These are phyloP conservation scores for Triticum turgidum DNA, from an alignment of 176 grass and related monocot species.

Conservation along the genomic window DNA sequence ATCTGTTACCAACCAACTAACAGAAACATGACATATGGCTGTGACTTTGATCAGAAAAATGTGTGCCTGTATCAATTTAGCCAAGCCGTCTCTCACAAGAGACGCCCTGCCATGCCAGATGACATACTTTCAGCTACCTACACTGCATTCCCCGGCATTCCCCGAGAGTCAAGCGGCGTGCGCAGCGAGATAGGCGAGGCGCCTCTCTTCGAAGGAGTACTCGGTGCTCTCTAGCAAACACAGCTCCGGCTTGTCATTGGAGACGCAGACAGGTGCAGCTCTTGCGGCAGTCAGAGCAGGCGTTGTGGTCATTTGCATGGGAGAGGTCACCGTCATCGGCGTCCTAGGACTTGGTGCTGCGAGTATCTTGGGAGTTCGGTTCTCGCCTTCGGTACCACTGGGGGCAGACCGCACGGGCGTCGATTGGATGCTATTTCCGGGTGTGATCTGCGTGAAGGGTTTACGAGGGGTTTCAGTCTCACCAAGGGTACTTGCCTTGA, in stretches of 20 bases:
- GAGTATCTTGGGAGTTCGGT: constrained; percentile 41
- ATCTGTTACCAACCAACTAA: background rate
- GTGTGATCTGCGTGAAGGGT: constrained; percentile 54
- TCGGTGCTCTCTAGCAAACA: constrained; percentile 27
- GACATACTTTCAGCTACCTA: constrained; percentile 22
- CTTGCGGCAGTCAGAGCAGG: constrained; percentile 3
- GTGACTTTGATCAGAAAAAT: background rate
- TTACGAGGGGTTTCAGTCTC: constrained; percentile 45
- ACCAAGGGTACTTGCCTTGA: constrained; percentile 38
- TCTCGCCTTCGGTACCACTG: constrained; percentile 38
- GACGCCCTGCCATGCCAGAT: background rate
- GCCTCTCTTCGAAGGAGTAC: constrained; percentile 67
- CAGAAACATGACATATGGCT: background rate
- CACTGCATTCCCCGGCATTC: background rate
- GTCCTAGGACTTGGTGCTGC: constrained; percentile 26
- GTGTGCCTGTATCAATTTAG: constrained; percentile 15
- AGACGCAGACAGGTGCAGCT: constrained; percentile 23
- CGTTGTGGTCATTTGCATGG: constrained; percentile 48
- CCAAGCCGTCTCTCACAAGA: background rate
- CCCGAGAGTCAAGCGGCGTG: constrained; percentile 25
- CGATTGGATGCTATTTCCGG: constrained; percentile 22
- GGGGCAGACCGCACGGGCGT: constrained; percentile 20
- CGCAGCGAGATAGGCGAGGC: constrained; percentile 43
- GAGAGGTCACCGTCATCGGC: constrained; percentile 16
- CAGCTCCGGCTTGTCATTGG: constrained; percentile 24